phyloP scores from a whole-genome alignment of 1,284 basidiomycete genomes.

The Pseudomicrostroma phylloplanum region DNA sequence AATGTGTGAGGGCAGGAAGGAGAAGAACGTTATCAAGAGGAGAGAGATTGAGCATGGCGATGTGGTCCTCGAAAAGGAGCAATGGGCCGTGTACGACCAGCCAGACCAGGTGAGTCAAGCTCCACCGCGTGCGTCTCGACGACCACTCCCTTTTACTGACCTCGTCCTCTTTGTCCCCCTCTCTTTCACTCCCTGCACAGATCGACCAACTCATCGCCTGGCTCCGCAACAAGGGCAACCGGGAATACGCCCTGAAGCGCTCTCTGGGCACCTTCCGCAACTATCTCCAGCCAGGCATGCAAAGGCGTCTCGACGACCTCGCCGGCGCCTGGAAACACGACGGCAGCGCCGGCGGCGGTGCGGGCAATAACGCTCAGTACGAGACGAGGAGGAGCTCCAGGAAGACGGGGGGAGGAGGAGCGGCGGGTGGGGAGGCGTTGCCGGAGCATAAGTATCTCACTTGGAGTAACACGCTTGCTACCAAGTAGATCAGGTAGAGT shows the following conservation, averaged over 20 bases:
- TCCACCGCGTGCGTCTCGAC: slow-evolving; percentile 10
- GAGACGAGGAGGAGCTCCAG: slow-evolving; percentile 1
- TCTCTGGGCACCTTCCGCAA: slow-evolving; percentile 74
- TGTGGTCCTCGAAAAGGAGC: slow-evolving; percentile 64
- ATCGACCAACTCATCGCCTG: slow-evolving; percentile 75
- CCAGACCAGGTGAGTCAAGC: slow-evolving; percentile 66
- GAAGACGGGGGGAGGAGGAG: not conserved
- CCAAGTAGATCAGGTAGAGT: not conserved
- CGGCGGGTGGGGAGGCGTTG: not conserved
- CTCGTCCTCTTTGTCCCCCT: slow-evolving; percentile 7
- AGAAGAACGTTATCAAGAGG: slow-evolving; percentile 52
- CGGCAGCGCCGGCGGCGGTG: not conserved
- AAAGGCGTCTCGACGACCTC: slow-evolving; percentile 16
- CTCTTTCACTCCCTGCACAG: slow-evolving; percentile 52
- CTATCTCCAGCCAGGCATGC: slow-evolving; percentile 74
- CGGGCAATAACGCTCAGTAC: not conserved
- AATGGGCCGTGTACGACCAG: slow-evolving; percentile 85
- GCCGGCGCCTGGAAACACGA: not conserved
- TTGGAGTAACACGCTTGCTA: slow-evolving; percentile 17
- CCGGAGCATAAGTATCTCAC: slow-evolving; percentile 18
- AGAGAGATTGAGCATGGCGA: slow-evolving; percentile 64
- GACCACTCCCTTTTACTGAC: not conserved
- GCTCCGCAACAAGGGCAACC: slow-evolving; percentile 82
- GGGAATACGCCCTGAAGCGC: slow-evolving; percentile 76
- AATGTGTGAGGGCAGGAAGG: slow-evolving; percentile 48